These are phyloP conservation scores for Suhomyces maxii DNA, from an alignment of 1,139 yeast species.

Conservation along the genomic window DNA sequence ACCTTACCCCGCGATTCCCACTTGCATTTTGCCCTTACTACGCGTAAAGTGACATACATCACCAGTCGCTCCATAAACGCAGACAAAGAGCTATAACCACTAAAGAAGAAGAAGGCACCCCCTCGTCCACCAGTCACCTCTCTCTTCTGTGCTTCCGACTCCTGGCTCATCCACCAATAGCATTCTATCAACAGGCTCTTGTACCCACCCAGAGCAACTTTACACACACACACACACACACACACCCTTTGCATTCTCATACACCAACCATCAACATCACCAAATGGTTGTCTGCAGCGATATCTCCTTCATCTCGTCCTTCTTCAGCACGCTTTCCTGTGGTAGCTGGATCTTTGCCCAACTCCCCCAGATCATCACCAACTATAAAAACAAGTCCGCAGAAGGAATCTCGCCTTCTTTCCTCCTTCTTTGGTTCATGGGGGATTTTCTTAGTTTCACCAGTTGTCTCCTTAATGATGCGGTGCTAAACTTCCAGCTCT, in stretches of 20 bases:
- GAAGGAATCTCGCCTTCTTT: conserved; percentile 84
- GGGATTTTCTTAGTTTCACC: conserved; percentile 76
- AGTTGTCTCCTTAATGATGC: conserved; percentile 82
- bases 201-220: too few relatives aligned
- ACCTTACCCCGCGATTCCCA: too few relatives aligned
- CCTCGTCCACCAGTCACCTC: too few relatives aligned
- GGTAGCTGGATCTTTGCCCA: conserved; percentile 81
- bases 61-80: too few relatives aligned
- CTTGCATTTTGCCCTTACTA: not conserved
- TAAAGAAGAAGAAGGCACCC: too few relatives aligned
- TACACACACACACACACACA: too few relatives aligned
- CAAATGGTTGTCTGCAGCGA: conserved; percentile 4
- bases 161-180: too few relatives aligned
- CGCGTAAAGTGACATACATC: not conserved
- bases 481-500: conserved; percentile 68
- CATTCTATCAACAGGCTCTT: too few relatives aligned
- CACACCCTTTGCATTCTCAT: too few relatives aligned
- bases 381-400: conserved; percentile 74
- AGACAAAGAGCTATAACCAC: too few relatives aligned
- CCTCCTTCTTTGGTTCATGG: conserved; percentile 75
- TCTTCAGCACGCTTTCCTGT: conserved; percentile 38
- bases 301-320: conserved; percentile 22
- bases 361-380: conserved; percentile 79
- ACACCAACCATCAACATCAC: not conserved
- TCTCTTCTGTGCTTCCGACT: too few relatives aligned